These are phyloP conservation scores for Cucurbita argyrosperma DNA, from an alignment of 306 rosid species.

Conservation along the genomic window DNA sequence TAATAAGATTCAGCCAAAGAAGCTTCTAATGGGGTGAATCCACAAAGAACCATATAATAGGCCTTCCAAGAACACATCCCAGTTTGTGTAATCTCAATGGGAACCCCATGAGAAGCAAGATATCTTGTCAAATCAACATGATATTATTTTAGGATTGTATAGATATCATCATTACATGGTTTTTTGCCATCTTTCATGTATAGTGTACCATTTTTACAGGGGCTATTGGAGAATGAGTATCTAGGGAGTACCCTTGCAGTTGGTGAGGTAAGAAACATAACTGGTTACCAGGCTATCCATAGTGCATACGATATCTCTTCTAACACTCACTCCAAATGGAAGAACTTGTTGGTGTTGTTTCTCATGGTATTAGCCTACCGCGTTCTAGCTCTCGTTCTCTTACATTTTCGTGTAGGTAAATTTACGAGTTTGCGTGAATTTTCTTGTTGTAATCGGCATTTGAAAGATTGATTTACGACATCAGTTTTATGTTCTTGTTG, in stretches of 20 bases:
- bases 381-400: conserved; percentile 37
- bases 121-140: no score
- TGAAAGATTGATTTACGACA: conserved; percentile 19
- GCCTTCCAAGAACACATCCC: no score
- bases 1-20: background rate
- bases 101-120: no score
- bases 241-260: conserved; percentile 69
- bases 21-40: no score
- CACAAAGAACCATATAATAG: no score
- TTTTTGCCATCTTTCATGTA: background rate
- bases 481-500: background rate
- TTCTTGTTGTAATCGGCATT: conserved; percentile 41
- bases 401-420: conserved; percentile 34
- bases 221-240: conserved; percentile 91
- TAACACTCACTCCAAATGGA: conserved; percentile 66
- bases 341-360: conserved; percentile 68
- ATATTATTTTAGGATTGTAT: background rate
- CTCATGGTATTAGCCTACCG: conserved; percentile 82
- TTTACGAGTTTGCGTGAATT: conserved; percentile 27
- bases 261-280: conserved; percentile 86
- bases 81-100: no score
- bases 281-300: conserved; percentile 84
- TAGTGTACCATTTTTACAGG: conserved; percentile 23
- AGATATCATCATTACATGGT: background rate
- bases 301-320: conserved; percentile 61